Conservation (phyloP, 306 rosid genomes). For the Phaseolus lunatus region DNA sequence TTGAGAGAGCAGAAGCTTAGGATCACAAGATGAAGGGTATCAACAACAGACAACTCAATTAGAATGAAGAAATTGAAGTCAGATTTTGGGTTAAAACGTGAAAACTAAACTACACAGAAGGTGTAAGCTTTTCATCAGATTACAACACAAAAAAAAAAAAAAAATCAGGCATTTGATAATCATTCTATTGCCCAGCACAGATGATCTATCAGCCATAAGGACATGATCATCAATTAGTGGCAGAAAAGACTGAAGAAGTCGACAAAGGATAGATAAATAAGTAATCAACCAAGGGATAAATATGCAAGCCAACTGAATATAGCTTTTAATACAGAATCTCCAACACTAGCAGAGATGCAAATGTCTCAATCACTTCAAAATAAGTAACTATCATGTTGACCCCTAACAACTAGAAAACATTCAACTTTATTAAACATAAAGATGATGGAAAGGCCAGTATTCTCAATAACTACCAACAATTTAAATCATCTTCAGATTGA, state of each 20-base stretch:
- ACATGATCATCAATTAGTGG: background rate
- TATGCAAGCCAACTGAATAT: background rate
- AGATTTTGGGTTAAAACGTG: background rate
- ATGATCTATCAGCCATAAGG: background rate
- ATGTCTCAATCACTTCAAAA: background rate
- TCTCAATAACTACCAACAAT: background rate
- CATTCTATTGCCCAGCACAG: background rate
- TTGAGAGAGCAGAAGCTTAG: conserved; percentile 3
- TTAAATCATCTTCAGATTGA: background rate
- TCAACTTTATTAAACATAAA: background rate
- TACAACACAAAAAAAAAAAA: background rate
- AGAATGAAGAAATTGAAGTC: background rate
- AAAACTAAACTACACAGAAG: background rate
- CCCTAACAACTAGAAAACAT: background rate
- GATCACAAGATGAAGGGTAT: background rate
- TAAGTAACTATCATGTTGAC: background rate
- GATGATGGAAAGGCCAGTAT: background rate
- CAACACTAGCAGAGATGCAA: background rate
- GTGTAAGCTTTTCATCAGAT: background rate
- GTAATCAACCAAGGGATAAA: background rate
- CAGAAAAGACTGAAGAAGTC: conserved; percentile 13
- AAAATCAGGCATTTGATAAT: background rate
- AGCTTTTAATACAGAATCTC: conserved; percentile 4
- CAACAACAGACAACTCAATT: conserved; percentile 31
- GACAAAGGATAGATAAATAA: background rate